phyloP scores from a whole-genome alignment of 192 early-diverging fungal genomes.

The Coemansia umbellata region DNA sequence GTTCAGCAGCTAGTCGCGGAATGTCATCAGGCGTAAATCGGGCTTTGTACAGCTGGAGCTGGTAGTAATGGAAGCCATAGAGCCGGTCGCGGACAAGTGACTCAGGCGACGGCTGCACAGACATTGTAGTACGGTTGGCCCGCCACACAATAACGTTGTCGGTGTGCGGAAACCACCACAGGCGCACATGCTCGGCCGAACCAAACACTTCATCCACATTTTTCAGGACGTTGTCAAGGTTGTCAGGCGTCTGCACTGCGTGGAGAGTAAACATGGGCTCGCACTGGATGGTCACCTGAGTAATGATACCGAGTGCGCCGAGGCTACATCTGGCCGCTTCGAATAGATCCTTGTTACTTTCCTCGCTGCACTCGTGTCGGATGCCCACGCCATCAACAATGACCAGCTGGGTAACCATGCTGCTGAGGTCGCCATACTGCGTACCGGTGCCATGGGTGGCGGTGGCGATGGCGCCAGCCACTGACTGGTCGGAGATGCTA shows the following conservation, averaged over 20 bases:
- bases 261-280: conserved; percentile 65
- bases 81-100: conserved; percentile 25
- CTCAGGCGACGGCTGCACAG: conserved; percentile 2
- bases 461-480: conserved; percentile 69
- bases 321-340: conserved; percentile 64
- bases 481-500: conserved; percentile 70
- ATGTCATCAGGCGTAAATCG: conserved; percentile 15
- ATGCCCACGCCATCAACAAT: conserved; percentile 58
- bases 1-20: conserved; percentile 34
- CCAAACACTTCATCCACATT: conserved; percentile 51
- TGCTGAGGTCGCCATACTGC: conserved; percentile 57
- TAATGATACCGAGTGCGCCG: conserved; percentile 68
- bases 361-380: conserved; percentile 52
- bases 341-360: conserved; percentile 53
- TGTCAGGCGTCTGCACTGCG: conserved; percentile 60
- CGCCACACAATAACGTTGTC: conserved; percentile 66
- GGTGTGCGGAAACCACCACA: conserved; percentile 78
- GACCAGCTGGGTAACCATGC: conserved; percentile 55
- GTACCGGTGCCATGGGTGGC: conserved; percentile 72
- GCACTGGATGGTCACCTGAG: conserved; percentile 60
- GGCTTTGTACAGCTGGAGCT: conserved; percentile 57
- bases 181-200: conserved; percentile 69
- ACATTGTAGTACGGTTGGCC: conserved; percentile 56
- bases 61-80: conserved; percentile 43
- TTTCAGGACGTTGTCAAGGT: conserved; percentile 53